Conservation (phyloP, 768 basidiomycete species). For the Podaxis sp. region DNA sequence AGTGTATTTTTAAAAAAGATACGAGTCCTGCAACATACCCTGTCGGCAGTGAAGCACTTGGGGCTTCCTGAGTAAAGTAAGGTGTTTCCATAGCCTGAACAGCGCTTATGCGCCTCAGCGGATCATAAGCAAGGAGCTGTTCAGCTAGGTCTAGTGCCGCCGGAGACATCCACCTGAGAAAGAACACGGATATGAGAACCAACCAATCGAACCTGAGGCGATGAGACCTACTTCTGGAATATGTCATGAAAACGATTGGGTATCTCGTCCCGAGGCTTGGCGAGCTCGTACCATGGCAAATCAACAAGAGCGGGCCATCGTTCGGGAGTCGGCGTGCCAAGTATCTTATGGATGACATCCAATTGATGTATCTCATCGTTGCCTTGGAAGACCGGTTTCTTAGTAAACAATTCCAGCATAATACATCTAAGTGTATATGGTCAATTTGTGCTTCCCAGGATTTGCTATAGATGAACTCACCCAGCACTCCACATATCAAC, state of each 20-base stretch:
- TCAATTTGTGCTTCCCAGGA: not conserved
- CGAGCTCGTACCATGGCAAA: conserved; percentile 98
- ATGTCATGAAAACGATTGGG: conserved; percentile 77
- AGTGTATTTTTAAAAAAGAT: conserved; percentile 8
- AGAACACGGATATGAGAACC: conserved; percentile 4
- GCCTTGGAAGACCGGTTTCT: conserved; percentile 97
- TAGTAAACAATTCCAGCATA: conserved; percentile 95
- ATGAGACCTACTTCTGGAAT: conserved; percentile 73
- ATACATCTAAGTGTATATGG: conserved; percentile 70
- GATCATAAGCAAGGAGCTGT: conserved; percentile 77
- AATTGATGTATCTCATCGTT: conserved; percentile 98
- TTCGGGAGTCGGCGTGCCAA: conserved; percentile 83
- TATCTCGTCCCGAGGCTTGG: conserved; percentile 79
- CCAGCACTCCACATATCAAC: conserved; percentile 99
- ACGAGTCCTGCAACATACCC: conserved; percentile 56
- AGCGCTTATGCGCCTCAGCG: conserved; percentile 72
- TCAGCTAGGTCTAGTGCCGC: conserved; percentile 88
- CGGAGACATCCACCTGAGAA: conserved; percentile 78
- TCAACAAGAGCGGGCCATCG: conserved; percentile 82
- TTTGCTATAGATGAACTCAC: conserved; percentile 40
- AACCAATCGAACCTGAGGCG: not conserved
- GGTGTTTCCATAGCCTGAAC: conserved; percentile 74
- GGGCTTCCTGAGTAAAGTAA: conserved; percentile 85
- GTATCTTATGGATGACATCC: conserved; percentile 85
- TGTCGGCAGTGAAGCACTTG: conserved; percentile 66